Base-by-base conservation (phyloP, 78 protist genomes). In the Acrasis kona region DNA sequence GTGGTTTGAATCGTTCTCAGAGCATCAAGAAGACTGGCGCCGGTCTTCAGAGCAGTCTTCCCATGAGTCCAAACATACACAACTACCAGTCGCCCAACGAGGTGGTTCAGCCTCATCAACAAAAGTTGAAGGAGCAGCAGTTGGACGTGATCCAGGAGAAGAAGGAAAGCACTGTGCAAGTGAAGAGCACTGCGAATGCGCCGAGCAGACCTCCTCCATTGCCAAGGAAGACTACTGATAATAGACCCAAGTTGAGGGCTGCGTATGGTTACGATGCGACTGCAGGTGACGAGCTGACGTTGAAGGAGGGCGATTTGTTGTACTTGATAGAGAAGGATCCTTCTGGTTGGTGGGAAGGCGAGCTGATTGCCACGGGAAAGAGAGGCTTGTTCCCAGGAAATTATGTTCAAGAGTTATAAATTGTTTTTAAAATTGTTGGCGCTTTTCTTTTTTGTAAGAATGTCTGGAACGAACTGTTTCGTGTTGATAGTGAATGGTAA, bases 331-430 rank as follows among this genome's bases (percentile, higher is more conserved):
- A 80, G 42, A 81, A 89, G 72, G 86, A 41, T 34, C 42, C 69
- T 19, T 84, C 87, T 39, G 91, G 90, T 29, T 89, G 93, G 93
- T 81, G 90, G 85, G 91, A 89, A 70, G 84, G 92, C 65, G 84
- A 86, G 31, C 72, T 87, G 32, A n/a, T n/a, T n/a, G n/a, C n/a
- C n/a, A 83, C 81, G 57, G 89, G 88, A 34, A 69, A 80, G 29
- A 70, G 50, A 30, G 92, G 92, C 32, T 86, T 70, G 72, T 19
- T 77, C 34, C 91, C 91, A 5, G 8, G 78, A 39, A 86, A 74
- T 42, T 86, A 87, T 76, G 82, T 78, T n/a, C 29, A 75, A 70
- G 34, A 50, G 34, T 50, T n/a, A 50, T 50, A 50, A 50, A 50
- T 50, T n/a, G 19, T 50, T 50, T 50, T 50, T 50, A 50, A n/a